Evolutionary conservation across 805 yeast species (phyloP).

Genomic region (Lachancea fermentati): DNA sequence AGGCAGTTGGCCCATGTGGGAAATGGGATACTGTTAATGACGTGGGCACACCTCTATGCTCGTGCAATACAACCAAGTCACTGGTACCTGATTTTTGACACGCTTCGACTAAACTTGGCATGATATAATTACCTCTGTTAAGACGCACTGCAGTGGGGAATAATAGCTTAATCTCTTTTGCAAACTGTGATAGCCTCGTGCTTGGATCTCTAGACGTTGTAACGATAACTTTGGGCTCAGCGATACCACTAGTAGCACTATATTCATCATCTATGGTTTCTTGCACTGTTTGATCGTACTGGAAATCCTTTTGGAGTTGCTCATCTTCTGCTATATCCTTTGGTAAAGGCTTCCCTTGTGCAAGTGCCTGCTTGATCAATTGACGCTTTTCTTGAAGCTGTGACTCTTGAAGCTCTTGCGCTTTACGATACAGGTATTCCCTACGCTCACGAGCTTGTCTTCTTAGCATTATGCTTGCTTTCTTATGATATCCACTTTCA

Average conservation of each 20-base stretch:
- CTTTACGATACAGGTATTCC: slow-evolving; percentile 85
- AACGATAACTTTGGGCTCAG: slow-evolving; percentile 84
- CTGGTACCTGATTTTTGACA: slow-evolving; percentile 77
- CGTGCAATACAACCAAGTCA: slow-evolving; percentile 83
- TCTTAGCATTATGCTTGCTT: slow-evolving; percentile 68
- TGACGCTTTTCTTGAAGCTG: slow-evolving; percentile 80
- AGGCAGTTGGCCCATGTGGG: slow-evolving; percentile 97
- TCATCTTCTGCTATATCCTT: slow-evolving; percentile 88
- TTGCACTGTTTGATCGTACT: slow-evolving; percentile 75
- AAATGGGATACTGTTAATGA: slow-evolving; percentile 88
- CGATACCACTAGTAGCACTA: slow-evolving; percentile 75
- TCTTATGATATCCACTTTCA: neutral
- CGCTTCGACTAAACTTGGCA: slow-evolving; percentile 78
- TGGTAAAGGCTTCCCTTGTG: slow-evolving; percentile 84
- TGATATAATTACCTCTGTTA: slow-evolving; percentile 88
- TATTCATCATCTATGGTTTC: slow-evolving; percentile 86
- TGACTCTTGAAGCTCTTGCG: slow-evolving; percentile 86
- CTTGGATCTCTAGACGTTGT: slow-evolving; percentile 94
- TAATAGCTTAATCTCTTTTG: slow-evolving; percentile 84
- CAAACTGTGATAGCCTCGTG: slow-evolving; percentile 78
- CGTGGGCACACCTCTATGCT: slow-evolving; percentile 97
- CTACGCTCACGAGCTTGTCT: slow-evolving; percentile 95
- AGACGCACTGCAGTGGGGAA: slow-evolving; percentile 86
- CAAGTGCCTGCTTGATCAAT: slow-evolving; percentile 79
- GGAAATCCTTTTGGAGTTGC: slow-evolving; percentile 70